Conservation (phyloP, 345 rosid genomes). For the Raphanus raphanistrum region DNA sequence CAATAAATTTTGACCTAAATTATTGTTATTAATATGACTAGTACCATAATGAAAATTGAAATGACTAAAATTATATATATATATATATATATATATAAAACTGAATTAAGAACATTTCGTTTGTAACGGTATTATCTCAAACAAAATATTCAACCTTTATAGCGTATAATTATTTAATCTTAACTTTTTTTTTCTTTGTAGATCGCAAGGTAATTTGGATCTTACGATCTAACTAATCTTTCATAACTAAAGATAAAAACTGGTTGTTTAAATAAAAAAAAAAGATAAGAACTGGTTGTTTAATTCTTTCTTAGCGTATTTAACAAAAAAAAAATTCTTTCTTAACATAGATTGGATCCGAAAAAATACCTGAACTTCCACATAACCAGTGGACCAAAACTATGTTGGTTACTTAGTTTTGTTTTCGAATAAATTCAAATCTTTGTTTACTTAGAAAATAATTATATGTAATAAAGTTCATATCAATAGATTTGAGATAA, state of each 20-base stretch:
- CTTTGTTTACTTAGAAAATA: neutral
- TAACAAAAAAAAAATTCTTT: too few species aligned
- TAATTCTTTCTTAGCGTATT: neutral
- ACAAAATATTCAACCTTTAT: neutral
- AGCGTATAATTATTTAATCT: neutral
- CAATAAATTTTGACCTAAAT: slow-evolving; percentile 16
- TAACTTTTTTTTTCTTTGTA: neutral
- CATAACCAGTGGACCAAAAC: neutral
- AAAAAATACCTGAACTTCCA: neutral
- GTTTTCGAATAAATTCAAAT: neutral
- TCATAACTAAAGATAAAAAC: neutral
- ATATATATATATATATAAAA: neutral
- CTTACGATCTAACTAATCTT: neutral
- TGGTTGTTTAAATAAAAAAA: neutral
- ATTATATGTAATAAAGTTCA: neutral
- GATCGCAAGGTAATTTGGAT: neutral
- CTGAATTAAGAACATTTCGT: neutral
- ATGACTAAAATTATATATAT: neutral
- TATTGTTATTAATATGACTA: neutral
- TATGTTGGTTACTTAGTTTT: neutral
- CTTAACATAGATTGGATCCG: too few species aligned
- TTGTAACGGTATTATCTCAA: neutral
- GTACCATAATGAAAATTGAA: slow-evolving; percentile 1
- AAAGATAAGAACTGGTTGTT: neutral
- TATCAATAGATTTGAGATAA: neutral